Conservation (phyloP, 805 yeast species). For the Yamadazyma ubonensis region DNA sequence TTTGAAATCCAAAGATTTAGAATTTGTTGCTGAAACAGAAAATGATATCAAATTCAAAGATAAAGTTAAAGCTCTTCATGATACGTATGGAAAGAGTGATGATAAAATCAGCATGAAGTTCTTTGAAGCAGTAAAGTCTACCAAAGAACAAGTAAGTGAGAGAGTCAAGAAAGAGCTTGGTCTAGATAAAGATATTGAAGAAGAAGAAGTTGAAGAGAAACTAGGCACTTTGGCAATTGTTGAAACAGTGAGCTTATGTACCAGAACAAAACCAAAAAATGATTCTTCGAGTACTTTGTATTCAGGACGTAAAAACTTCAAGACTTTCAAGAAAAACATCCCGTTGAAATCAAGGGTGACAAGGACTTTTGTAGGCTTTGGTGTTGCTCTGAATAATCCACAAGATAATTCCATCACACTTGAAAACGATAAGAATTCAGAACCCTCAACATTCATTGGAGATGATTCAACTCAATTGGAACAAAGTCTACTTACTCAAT, state of each 20-base stretch:
- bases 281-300: conserved; percentile 1
- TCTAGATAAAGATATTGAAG: conserved; percentile 15
- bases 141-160: conserved; percentile 25
- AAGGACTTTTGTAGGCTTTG: conserved; percentile 22
- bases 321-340: conserved; percentile 27
- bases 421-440: no score
- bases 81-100: background rate
- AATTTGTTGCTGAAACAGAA: conserved; percentile 5
- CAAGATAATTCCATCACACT: background rate
- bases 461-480: no score
- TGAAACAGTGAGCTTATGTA: conserved; percentile 25
- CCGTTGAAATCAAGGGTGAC: conserved; percentile 20
- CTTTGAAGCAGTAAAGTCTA: conserved; percentile 27
- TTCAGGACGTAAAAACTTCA: conserved; percentile 28
- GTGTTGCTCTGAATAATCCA: background rate
- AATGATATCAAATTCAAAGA: background rate
- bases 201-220: conserved; percentile 12
- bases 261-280: conserved; percentile 12
- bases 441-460: no score
- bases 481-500: no score
- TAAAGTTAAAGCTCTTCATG: background rate
- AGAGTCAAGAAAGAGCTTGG: conserved; percentile 27
- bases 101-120: conserved; percentile 1
- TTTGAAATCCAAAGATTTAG: conserved; percentile 7
- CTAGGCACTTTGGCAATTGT: conserved; percentile 30